A percentile compares a stretch with the other conserved stretches of the same genome.
phyloP scores from a whole-genome alignment of 2,329 filamentous ascomycete species.

The Fusarium guadeloupense region DNA sequence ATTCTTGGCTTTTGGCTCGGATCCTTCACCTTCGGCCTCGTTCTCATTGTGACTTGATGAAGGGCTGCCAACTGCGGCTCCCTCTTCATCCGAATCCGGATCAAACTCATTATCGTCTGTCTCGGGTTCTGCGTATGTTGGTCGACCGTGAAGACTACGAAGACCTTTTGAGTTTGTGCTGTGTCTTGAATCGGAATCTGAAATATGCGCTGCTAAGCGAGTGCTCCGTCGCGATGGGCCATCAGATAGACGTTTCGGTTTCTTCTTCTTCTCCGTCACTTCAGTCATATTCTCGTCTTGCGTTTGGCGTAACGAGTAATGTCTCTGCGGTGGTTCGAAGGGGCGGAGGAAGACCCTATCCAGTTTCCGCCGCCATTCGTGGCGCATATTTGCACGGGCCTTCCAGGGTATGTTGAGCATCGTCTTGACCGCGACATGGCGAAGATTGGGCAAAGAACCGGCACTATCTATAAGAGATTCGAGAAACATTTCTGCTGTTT shows the following conservation, averaged over 20 bases:
- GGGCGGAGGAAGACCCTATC: slow-evolving; percentile 70
- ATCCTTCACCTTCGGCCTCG: slow-evolving; percentile 7
- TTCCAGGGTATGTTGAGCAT: slow-evolving; percentile 86
- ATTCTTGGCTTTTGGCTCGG: slow-evolving; percentile 7
- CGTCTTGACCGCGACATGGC: slow-evolving; percentile 75
- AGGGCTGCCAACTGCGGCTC: slow-evolving; percentile 3
- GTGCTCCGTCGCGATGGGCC: slow-evolving; percentile 50
- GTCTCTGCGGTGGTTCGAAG: slow-evolving; percentile 51
- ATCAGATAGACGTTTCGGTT: slow-evolving; percentile 21
- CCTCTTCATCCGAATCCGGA: slow-evolving; percentile 32
- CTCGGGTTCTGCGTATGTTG: slow-evolving; percentile 57
- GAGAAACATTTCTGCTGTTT: slow-evolving; percentile 80
- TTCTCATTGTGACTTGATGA: slow-evolving; percentile 10
- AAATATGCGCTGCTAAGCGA: slow-evolving; percentile 47
- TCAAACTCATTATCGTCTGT: slow-evolving; percentile 56
- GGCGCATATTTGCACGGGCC: slow-evolving; percentile 79
- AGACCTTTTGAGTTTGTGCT: slow-evolving; percentile 30
- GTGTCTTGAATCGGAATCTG: slow-evolving; percentile 39
- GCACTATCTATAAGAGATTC: slow-evolving; percentile 80
- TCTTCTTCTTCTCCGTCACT: slow-evolving; percentile 30
- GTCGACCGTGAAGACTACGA: slow-evolving; percentile 31
- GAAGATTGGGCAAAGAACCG: slow-evolving; percentile 70
- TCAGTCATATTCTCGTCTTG: slow-evolving; percentile 1
- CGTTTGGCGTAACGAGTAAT: slow-evolving; percentile 36
- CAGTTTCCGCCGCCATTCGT: slow-evolving; percentile 78